A percentile compares a stretch with the other conserved stretches of the same genome.
Evolutionary conservation across 1,284 basidiomycete species (phyloP).

Genomic region (Flammula alnicola): DNA sequence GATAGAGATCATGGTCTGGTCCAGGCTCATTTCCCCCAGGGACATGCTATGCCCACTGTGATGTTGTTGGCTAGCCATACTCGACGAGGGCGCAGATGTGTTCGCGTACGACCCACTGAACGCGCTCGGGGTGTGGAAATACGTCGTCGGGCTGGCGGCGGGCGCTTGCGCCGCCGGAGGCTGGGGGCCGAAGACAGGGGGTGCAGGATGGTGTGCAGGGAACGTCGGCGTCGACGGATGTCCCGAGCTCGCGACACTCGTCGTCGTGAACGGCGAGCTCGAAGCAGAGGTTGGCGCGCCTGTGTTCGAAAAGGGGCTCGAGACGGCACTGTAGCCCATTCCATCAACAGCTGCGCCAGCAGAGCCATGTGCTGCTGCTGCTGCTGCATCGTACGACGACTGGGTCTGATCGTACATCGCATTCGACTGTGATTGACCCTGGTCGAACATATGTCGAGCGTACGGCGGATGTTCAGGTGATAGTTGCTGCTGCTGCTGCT

Average conservation of each 20-base stretch:
- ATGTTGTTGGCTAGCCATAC: slow-evolving; percentile 16
- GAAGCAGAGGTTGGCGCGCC: slow-evolving; percentile 18
- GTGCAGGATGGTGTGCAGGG: slow-evolving; percentile 26
- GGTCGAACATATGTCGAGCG: slow-evolving; percentile 10
- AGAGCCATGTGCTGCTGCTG: background rate
- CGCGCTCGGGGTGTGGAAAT: slow-evolving; percentile 15
- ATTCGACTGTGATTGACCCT: slow-evolving; percentile 1
- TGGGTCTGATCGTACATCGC: slow-evolving; percentile 12
- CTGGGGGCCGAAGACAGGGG: slow-evolving; percentile 29
- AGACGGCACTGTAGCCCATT: slow-evolving; percentile 18
- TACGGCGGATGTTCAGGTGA: slow-evolving; percentile 14
- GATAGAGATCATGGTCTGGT: slow-evolving; percentile 21
- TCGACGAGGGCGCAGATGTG: slow-evolving; percentile 5
- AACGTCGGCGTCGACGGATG: slow-evolving; percentile 34
- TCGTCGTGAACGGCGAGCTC: slow-evolving; percentile 35
- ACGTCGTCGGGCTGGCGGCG: slow-evolving; percentile 15
- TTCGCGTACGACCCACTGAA: slow-evolving; percentile 14
- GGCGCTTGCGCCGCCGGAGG: slow-evolving; percentile 3
- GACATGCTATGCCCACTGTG: slow-evolving; percentile 5
- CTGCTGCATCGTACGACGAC: too few relatives aligned
- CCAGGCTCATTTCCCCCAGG: slow-evolving; percentile 18
- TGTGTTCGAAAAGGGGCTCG: slow-evolving; percentile 27
- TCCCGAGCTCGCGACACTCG: slow-evolving; percentile 22
- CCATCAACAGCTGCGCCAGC: slow-evolving; percentile 3
- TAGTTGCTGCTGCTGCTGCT: slow-evolving; percentile 9